Evolutionary conservation across 768 basidiomycete species (phyloP).

Genomic region (Rubroboletus satanas): DNA sequence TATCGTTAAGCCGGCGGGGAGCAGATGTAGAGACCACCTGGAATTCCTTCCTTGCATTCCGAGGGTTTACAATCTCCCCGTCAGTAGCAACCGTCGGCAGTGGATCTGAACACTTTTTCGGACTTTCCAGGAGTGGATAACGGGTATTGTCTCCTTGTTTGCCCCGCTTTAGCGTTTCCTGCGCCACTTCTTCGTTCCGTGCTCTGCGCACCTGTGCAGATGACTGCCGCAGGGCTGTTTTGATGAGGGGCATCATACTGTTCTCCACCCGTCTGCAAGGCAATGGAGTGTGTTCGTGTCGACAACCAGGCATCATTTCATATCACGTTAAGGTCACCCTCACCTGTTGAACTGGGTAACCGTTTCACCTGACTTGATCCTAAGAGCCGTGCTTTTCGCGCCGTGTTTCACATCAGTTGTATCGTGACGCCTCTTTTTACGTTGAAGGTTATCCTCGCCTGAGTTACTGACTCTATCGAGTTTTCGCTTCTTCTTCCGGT

Average conservation of each 20-base stretch:
- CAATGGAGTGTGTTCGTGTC: conserved; percentile 4
- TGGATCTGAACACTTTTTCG: conserved; percentile 15
- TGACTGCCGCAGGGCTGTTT: conserved; percentile 56
- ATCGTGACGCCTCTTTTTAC: conserved; percentile 31
- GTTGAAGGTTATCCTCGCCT: conserved; percentile 23
- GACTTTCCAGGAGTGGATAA: conserved; percentile 7
- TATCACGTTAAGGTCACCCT: conserved; percentile 19
- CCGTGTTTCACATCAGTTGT: conserved; percentile 15
- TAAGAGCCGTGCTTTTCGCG: conserved; percentile 30
- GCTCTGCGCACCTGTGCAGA: conserved; percentile 46
- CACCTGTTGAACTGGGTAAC: conserved; percentile 75
- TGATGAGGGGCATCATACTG: conserved; percentile 62
- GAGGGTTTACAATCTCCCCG: conserved; percentile 20
- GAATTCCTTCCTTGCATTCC: conserved; percentile 44
- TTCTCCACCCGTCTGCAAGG: conserved; percentile 64
- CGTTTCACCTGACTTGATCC: conserved; percentile 65
- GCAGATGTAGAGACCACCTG: conserved; percentile 45
- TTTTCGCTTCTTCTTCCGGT: conserved; percentile 44
- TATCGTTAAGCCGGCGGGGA: conserved; percentile 67
- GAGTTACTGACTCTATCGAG: conserved; percentile 24
- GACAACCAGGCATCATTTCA: conserved; percentile 7
- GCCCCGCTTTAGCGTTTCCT: conserved; percentile 17
- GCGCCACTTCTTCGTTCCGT: conserved; percentile 30
- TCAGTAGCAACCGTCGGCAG: conserved; percentile 8
- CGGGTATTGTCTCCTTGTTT: conserved; percentile 7